These are phyloP conservation scores for Triticum aestivum DNA, from an alignment of 176 grass and related monocot species.

Conservation along the genomic window DNA sequence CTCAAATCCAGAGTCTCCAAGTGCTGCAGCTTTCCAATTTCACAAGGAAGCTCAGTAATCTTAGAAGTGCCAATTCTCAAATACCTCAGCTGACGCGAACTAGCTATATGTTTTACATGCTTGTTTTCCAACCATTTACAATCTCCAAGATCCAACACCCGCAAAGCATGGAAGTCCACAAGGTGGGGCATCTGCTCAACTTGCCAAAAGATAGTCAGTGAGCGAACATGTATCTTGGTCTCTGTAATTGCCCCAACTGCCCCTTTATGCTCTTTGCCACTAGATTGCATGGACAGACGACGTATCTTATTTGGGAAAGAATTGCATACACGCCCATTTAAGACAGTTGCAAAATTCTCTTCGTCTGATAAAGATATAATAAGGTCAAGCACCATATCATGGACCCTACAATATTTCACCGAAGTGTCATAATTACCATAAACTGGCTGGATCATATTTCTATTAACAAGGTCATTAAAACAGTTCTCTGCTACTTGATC, in stretches of 20 bases:
- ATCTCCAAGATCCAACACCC: not conserved
- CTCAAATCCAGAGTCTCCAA: not conserved
- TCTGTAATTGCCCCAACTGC: too few relatives aligned
- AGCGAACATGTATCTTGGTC: too few relatives aligned
- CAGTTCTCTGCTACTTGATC: not conserved
- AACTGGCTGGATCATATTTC: not conserved
- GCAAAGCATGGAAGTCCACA: not conserved
- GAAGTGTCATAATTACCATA: too few relatives aligned
- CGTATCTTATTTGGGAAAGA: too few relatives aligned
- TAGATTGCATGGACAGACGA: too few relatives aligned
- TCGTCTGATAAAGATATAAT: too few relatives aligned
- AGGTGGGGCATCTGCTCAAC: not conserved
- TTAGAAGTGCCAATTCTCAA: fast-evolving
- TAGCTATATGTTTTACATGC: not conserved
- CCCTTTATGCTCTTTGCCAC: too few relatives aligned
- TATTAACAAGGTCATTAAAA: not conserved
- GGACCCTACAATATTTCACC: too few relatives aligned
- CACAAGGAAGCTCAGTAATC: not conserved
- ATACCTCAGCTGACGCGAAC: not conserved
- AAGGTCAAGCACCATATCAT: too few relatives aligned
- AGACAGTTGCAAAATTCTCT: too few relatives aligned
- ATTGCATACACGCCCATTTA: too few relatives aligned
- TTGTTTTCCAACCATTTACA: not conserved
- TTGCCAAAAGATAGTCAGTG: fast-evolving
- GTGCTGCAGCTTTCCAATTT: not conserved